phyloP scores from a whole-genome alignment of 179 eudicot species.

The Nepenthes alata region DNA sequence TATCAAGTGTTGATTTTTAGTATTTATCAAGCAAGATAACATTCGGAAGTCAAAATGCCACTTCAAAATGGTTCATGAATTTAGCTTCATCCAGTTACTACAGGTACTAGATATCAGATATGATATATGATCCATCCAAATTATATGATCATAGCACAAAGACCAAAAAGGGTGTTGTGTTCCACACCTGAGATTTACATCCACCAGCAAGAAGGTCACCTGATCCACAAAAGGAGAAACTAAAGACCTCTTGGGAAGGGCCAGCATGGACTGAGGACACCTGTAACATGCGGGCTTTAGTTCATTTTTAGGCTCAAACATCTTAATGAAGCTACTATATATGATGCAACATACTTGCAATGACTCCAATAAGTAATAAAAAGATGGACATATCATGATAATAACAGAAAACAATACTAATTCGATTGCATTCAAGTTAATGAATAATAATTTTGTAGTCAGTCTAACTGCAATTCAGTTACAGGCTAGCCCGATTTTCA shows the following conservation, averaged over 20 bases:
- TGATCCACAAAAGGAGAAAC: slow-evolving; percentile 60
- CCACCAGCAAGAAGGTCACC: slow-evolving; percentile 86
- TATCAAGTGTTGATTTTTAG: no score
- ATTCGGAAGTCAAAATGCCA: no score
- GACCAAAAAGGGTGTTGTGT: not conserved
- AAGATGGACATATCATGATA: not conserved
- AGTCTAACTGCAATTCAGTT: no score
- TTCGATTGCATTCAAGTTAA: no score
- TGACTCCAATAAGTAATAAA: not conserved
- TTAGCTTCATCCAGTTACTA: no score
- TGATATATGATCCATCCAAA: not conserved
- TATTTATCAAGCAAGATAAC: no score
- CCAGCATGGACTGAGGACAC: slow-evolving; percentile 57
- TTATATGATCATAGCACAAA: not conserved
- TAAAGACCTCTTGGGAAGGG: slow-evolving; percentile 62
- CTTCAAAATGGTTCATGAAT: no score
- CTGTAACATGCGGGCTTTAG: slow-evolving; percentile 24
- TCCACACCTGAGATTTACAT: slow-evolving; percentile 68
- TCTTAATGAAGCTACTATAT: not conserved
- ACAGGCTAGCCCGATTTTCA: no score
- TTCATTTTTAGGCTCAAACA: not conserved
- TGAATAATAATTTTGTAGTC: no score
- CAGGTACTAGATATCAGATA: no score
- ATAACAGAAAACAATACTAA: no score
- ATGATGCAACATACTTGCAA: no score